These are phyloP conservation scores for Penicillium sp. DNA, from an alignment of 2,329 filamentous ascomycete species.

Conservation along the genomic window DNA sequence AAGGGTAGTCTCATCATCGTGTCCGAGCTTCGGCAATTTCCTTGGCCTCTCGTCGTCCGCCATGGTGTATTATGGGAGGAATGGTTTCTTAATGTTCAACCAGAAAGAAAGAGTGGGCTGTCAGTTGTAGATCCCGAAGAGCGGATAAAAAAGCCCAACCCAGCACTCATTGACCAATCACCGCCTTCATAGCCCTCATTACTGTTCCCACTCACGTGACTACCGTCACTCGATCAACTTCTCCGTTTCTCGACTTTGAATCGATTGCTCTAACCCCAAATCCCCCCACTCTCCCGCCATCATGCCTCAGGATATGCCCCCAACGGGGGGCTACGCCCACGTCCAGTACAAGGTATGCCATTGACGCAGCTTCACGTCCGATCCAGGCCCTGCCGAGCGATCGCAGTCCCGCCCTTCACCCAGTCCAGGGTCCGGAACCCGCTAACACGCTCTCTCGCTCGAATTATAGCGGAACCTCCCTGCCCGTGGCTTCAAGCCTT, in stretches of 20 bases:
- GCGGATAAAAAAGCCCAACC: constrained; percentile 17
- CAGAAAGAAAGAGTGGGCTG: constrained; percentile 8
- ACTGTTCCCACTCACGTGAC: constrained; percentile 34
- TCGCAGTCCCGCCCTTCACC: constrained; percentile 1
- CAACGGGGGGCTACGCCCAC: constrained; percentile 87
- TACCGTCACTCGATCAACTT: constrained; percentile 28
- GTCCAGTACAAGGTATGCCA: constrained; percentile 89
- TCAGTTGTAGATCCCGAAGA: constrained; percentile 14
- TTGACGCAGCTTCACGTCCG: not conserved
- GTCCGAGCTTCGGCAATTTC: constrained; percentile 56
- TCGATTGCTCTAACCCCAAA: constrained; percentile 16
- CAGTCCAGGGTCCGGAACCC: not conserved
- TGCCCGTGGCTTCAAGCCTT: constrained; percentile 82
- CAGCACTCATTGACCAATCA: constrained; percentile 28
- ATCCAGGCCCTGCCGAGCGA: not conserved
- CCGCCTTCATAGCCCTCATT: constrained; percentile 27
- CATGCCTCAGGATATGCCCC: constrained; percentile 99
- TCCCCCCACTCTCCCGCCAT: constrained; percentile 35
- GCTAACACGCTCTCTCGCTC: not conserved
- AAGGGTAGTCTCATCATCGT: constrained; percentile 23
- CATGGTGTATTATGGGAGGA: not conserved
- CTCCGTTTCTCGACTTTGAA: constrained; percentile 21
- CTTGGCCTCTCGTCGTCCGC: constrained; percentile 59
- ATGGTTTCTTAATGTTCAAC: not conserved
- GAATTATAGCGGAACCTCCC: constrained; percentile 78